Conservation (phyloP, 495 filamentous ascomycete genomes). For the Astrothelium macrocarpum region DNA sequence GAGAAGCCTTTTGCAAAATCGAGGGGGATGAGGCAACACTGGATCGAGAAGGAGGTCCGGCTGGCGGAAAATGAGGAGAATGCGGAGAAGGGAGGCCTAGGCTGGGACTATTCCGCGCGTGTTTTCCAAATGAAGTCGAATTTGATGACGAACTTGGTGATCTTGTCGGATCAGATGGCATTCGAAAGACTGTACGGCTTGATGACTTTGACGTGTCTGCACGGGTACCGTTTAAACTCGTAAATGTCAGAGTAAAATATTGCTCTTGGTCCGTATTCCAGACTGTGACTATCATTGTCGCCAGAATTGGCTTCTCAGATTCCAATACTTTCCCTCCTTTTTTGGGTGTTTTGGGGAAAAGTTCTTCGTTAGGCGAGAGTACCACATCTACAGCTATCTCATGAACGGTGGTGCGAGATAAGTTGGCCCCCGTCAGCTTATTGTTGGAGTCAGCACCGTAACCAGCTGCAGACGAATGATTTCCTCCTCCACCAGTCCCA, state of each 20-base stretch:
- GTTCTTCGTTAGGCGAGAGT: conserved; percentile 32
- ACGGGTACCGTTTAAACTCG: conserved; percentile 33
- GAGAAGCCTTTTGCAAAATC: conserved; percentile 51
- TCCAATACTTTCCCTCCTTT: conserved; percentile 24
- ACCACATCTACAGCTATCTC: conserved; percentile 50
- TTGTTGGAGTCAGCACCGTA: background rate
- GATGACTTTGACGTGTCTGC: conserved; percentile 14
- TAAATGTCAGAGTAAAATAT: conserved; percentile 60
- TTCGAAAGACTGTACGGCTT: conserved; percentile 21
- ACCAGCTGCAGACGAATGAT: background rate
- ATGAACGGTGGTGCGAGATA: conserved; percentile 25
- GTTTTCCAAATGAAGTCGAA: conserved; percentile 22
- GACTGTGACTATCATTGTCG: conserved; percentile 59
- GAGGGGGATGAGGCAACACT: conserved; percentile 44
- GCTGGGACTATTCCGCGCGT: conserved; percentile 11
- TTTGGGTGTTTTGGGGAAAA: conserved; percentile 14
- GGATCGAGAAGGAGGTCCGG: conserved; percentile 45
- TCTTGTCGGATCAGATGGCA: conserved; percentile 12
- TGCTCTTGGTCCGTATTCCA: conserved; percentile 51
- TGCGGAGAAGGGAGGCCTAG: conserved; percentile 13
- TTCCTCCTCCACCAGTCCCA: background rate
- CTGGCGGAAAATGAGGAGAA: conserved; percentile 44
- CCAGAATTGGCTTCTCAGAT: conserved; percentile 32
- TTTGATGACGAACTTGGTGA: conserved; percentile 21
- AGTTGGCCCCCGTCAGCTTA: background rate